Evolutionary conservation across 768 basidiomycete species (phyloP).

Genomic region (Tulasnella sp.): DNA sequence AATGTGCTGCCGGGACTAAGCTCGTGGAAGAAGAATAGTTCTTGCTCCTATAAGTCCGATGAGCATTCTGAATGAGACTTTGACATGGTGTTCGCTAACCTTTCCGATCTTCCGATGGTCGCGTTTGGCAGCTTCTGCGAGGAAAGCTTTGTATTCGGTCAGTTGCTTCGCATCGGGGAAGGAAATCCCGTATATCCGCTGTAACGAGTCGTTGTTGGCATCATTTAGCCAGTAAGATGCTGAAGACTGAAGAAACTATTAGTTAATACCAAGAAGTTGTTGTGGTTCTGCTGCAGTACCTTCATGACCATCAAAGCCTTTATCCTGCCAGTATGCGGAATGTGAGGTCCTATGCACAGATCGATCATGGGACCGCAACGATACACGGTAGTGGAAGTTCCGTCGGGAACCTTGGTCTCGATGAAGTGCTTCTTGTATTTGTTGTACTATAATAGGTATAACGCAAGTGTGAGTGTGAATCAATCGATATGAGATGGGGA

Average conservation of each 20-base stretch:
- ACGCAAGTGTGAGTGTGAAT: too few relatives aligned
- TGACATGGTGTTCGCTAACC: conserved; percentile 28
- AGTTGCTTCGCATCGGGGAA: conserved; percentile 98
- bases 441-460: conserved; percentile 62
- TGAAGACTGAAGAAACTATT: conserved; percentile 53
- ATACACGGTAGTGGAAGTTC: conserved; percentile 93
- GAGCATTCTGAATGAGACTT: neutral
- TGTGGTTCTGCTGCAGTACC: conserved; percentile 33
- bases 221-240: conserved; percentile 98
- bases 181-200: conserved; percentile 95
- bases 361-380: conserved; percentile 98
- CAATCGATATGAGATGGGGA: conserved; percentile 11
- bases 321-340: conserved; percentile 95
- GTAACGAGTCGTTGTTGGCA: conserved; percentile 82
- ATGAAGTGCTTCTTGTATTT: conserved; percentile 97
- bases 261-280: conserved; percentile 7
- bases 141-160: conserved; percentile 87
- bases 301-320: conserved; percentile 97
- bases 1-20: conserved; percentile 90
- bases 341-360: conserved; percentile 92
- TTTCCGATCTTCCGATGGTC: conserved; percentile 96
- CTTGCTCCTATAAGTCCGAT: conserved; percentile 60
- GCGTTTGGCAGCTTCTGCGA: conserved; percentile 95
- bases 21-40: conserved; percentile 98
- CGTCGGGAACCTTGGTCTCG: conserved; percentile 90